Conservation (phyloP, 306 rosid species). For the Styphnolobium japonicum region DNA sequence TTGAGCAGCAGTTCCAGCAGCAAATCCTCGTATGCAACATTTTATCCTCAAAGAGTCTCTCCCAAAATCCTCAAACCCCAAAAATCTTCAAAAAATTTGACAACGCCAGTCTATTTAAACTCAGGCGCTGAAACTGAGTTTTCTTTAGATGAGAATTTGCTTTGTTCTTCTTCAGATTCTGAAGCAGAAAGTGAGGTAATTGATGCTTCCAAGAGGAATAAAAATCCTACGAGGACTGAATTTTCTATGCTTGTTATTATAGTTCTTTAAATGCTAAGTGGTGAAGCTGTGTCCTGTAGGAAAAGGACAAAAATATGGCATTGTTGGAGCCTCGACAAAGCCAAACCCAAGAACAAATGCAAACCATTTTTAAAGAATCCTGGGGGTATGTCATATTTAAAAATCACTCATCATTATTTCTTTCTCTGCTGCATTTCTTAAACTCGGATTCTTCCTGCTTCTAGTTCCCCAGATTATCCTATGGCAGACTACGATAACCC, state of each 20-base stretch:
- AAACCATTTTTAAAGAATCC: slow-evolving; percentile 44
- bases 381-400: slow-evolving; percentile 46
- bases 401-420: slow-evolving; percentile 20
- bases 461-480: slow-evolving; percentile 44
- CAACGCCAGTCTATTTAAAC: slow-evolving; percentile 35
- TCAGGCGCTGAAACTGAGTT: slow-evolving; percentile 41
- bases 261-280: slow-evolving; percentile 24
- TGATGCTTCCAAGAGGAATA: slow-evolving; percentile 37
- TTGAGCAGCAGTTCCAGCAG: slow-evolving; percentile 33
- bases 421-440: slow-evolving; percentile 21
- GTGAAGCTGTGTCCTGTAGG: slow-evolving; percentile 52
- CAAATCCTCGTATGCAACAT: slow-evolving; percentile 27
- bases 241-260: slow-evolving; percentile 40
- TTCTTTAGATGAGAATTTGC: slow-evolving; percentile 37
- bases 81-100: slow-evolving; percentile 33
- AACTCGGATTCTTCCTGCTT: slow-evolving; percentile 39
- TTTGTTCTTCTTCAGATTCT: slow-evolving; percentile 52
- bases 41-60: slow-evolving; percentile 62
- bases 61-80: slow-evolving; percentile 34
- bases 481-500: slow-evolving; percentile 50
- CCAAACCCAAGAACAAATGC: slow-evolving; percentile 45
- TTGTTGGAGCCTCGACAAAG: slow-evolving; percentile 44
- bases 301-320: slow-evolving; percentile 44
- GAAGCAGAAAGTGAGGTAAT: slow-evolving; percentile 71
- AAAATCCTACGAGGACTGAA: slow-evolving; percentile 33